phyloP scores from a whole-genome alignment of 2,329 filamentous ascomycete genomes.

The Aspergillus puulaauensis region DNA sequence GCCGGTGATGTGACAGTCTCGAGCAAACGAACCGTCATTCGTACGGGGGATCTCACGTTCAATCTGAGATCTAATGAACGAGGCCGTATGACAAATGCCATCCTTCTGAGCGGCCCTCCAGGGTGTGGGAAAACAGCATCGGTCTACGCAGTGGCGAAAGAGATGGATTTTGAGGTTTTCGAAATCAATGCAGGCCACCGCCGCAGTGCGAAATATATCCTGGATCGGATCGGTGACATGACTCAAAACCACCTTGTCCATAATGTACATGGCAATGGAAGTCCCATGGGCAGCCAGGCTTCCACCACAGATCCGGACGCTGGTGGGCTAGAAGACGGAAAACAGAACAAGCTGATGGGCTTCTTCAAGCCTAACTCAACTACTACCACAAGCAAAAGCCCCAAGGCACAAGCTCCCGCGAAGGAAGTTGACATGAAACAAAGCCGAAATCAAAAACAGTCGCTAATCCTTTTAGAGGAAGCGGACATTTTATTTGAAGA shows the following conservation, averaged over 20 bases:
- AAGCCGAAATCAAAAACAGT: slow-evolving; percentile 72
- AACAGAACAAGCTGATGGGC: slow-evolving; percentile 74
- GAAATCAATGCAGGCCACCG: slow-evolving; percentile 86
- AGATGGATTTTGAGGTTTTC: slow-evolving; percentile 90
- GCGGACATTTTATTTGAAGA: slow-evolving; percentile 93
- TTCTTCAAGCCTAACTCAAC: slow-evolving; percentile 69
- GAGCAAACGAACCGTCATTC: slow-evolving; percentile 41
- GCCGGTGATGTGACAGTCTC: slow-evolving; percentile 40
- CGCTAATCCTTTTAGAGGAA: slow-evolving; percentile 89
- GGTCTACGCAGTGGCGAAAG: slow-evolving; percentile 86
- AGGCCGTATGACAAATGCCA: slow-evolving; percentile 64
- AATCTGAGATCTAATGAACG: slow-evolving; percentile 43
- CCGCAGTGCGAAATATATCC: slow-evolving; percentile 81
- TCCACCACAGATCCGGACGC: slow-evolving; percentile 47
- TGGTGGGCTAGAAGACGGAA: slow-evolving; percentile 63
- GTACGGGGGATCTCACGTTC: slow-evolving; percentile 36
- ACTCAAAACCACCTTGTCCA: slow-evolving; percentile 89
- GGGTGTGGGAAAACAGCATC: slow-evolving; percentile 93
- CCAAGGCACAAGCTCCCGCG: slow-evolving; percentile 21
- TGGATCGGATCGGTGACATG: slow-evolving; percentile 95
- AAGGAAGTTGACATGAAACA: slow-evolving; percentile 34
- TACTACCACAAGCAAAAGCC: slow-evolving; percentile 20
- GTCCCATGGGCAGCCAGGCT: slow-evolving; percentile 13
- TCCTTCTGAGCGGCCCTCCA: slow-evolving; percentile 85
- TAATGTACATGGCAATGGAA: slow-evolving; percentile 37